Percentiles rank a stretch among this genome's conserved stretches.
These are phyloP conservation scores for Xylaria scruposa DNA, from an alignment of 495 filamentous ascomycete species.

Conservation along the genomic window DNA sequence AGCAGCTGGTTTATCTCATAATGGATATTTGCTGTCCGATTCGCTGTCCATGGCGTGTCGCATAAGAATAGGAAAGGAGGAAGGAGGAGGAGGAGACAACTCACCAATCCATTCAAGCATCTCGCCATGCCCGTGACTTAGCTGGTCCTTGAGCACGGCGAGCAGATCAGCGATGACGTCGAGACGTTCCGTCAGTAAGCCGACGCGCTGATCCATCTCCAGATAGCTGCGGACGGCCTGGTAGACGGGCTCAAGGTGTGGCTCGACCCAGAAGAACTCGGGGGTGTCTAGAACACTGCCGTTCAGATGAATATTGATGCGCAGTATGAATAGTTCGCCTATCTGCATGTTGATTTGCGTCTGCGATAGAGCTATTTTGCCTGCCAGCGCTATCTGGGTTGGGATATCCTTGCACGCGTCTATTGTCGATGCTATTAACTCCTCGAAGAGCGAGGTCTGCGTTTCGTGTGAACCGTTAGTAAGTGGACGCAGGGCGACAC, in stretches of 20 bases:
- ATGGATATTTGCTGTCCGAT: not conserved
- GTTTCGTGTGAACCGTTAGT: constrained; percentile 1
- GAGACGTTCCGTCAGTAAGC: constrained; percentile 84
- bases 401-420: constrained; percentile 88
- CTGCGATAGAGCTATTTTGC: constrained; percentile 83
- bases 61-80: not conserved
- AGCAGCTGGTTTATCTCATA: not conserved
- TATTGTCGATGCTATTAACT: constrained; percentile 92
- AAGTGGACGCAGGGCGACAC: not conserved
- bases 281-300: constrained; percentile 96
- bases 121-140: constrained; percentile 95
- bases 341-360: constrained; percentile 98
- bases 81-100: constrained; percentile 34
- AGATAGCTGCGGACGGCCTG: constrained; percentile 92
- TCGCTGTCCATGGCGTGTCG: too few species aligned
- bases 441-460: constrained; percentile 95
- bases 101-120: constrained; percentile 94
- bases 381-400: constrained; percentile 85
- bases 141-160: constrained; percentile 93
- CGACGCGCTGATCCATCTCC: constrained; percentile 97
- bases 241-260: constrained; percentile 93
- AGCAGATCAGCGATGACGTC: constrained; percentile 94
- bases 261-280: constrained; percentile 98
- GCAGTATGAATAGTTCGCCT: constrained; percentile 93
- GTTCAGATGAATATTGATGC: constrained; percentile 97